Evolutionary conservation across 2,329 filamentous ascomycete genomes (phyloP), one percentile per base, ranked within the genome.

Genomic region (Talaromyces sp.): DNA sequence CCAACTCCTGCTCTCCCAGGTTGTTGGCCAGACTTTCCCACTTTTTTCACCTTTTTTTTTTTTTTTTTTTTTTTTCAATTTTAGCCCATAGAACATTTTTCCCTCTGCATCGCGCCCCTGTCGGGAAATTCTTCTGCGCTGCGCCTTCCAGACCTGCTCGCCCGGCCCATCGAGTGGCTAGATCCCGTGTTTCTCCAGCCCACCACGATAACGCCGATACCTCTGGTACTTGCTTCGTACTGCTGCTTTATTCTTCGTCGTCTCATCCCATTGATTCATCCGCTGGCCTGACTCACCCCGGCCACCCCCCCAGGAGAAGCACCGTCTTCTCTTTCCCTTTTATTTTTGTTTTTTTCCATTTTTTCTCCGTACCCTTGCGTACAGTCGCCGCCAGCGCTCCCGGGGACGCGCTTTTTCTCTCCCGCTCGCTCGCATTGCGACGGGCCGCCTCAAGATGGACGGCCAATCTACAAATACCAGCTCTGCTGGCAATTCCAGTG

Each of bases 401-500:
- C 49, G 25, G 25, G 15, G 49, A 53, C 49, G 49, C 49, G 49
- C 49, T 53, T 53, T 39, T 53, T 54, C 51, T 44, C 66, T 71
- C 72, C 44, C 44, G 44, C 44, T 47, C 72, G 71, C 71, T 71
- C 72, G 72, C 69, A 53, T 74, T 72, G 71, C 73, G 74, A 74
- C 73, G 69, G 71, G 69, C 73, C 72, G 70, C 73, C 70, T 70
- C 70, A 70, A 67, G 68, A 81, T 81, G 80, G 79, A 81, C 70
- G 74, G 71, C 70, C 73, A 76, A 72, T 75, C 73, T 65, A 73
- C 74, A 63, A 73, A 73, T 66, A 65, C 73, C 68, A 73, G 70
- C 68, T 77, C 79, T 70, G 81, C 85, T 72, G 95, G 90, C 78
- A 96, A 91, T 81, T 96, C 92, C 65, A 96, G 92, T 83, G 92